Conservation (phyloP, 305 asterid genomes). For the Lippia alba region DNA sequence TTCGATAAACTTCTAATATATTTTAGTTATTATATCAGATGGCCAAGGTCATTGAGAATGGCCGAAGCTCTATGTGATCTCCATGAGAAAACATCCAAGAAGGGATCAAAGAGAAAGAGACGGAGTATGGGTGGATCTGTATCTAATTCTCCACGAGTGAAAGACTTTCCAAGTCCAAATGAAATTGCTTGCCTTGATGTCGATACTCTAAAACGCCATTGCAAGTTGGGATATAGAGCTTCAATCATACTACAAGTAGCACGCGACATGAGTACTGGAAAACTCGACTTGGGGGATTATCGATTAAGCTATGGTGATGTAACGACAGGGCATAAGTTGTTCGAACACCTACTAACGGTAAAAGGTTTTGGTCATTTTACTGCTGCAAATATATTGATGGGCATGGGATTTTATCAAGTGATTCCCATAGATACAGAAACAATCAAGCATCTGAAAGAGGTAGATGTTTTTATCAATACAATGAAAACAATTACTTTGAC, state of each 20-base stretch:
- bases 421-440: slow-evolving; percentile 52
- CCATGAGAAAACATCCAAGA: slow-evolving; percentile 23
- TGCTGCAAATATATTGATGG: slow-evolving; percentile 51
- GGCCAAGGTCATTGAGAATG: slow-evolving; percentile 47
- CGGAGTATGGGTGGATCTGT: background rate
- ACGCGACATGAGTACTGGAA: slow-evolving; percentile 27
- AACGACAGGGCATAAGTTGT: background rate
- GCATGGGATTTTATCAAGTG: slow-evolving; percentile 40
- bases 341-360: slow-evolving; percentile 13
- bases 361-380: slow-evolving; percentile 47
- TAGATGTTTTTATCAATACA: background rate
- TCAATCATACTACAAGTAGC: slow-evolving; percentile 30
- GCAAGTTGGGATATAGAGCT: slow-evolving; percentile 47
- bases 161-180: slow-evolving; percentile 40
- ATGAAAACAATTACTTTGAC: too few species aligned
- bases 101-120: slow-evolving; percentile 32
- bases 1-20: background rate
- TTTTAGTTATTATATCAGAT: slow-evolving; percentile 23
- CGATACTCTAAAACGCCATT: slow-evolving; percentile 20
- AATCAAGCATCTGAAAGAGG: slow-evolving; percentile 46
- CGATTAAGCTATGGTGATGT: background rate
- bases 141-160: background rate
- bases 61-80: slow-evolving; percentile 47
- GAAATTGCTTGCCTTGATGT: slow-evolving; percentile 43
- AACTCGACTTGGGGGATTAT: slow-evolving; percentile 19